phyloP scores from a whole-genome alignment of 2,329 filamentous ascomycete species.

The Clonostachys sp. region DNA sequence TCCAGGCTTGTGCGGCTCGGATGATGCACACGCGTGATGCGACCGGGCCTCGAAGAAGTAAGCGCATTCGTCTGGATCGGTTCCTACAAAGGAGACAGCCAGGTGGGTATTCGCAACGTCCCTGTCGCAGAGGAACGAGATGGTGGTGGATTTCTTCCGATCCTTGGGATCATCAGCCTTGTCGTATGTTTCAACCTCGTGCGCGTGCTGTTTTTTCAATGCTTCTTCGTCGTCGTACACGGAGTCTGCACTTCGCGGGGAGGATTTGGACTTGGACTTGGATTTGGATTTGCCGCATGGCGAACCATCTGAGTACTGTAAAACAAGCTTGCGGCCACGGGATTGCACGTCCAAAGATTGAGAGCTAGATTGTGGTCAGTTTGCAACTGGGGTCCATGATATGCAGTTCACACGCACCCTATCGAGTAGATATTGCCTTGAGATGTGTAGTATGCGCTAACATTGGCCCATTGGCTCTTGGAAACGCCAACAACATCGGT shows the following conservation, averaged over 20 bases:
- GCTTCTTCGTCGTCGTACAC: not conserved
- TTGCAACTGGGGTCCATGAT: not conserved
- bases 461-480: conserved; percentile 59
- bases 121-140: conserved; percentile 89
- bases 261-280: conserved; percentile 16
- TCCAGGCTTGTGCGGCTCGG: conserved; percentile 68
- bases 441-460: conserved; percentile 72
- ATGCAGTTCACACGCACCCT: conserved; percentile 49
- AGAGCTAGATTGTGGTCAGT: conserved; percentile 14
- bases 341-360: conserved; percentile 49
- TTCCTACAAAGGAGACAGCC: conserved; percentile 76
- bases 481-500: conserved; percentile 61
- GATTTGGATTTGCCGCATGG: conserved; percentile 55
- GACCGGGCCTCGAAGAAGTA: conserved; percentile 96
- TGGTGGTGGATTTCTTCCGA: conserved; percentile 73
- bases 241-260: not conserved
- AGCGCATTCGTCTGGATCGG: conserved; percentile 81
- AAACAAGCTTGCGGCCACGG: conserved; percentile 68
- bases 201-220: not conserved
- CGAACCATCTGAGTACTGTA: conserved; percentile 75
- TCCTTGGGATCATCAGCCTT: conserved; percentile 13
- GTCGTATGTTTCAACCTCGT: not conserved
- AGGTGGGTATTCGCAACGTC: conserved; percentile 68
- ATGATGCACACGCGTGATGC: conserved; percentile 68
- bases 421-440: conserved; percentile 68